Conservation (phyloP, 345 rosid species). For the Salix brachista region DNA sequence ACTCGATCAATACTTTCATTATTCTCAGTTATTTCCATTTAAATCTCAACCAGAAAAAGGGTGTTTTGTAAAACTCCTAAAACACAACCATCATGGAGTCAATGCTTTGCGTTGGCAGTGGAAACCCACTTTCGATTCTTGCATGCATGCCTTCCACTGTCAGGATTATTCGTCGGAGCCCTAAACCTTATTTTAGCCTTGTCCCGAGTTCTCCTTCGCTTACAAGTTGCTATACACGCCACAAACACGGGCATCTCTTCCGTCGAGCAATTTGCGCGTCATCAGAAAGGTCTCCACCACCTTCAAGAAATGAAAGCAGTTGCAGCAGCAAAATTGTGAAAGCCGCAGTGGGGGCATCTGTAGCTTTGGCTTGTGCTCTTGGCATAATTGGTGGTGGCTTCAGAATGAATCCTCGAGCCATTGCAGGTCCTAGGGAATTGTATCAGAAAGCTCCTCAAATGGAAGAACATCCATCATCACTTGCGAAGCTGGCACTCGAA, state of each 20-base stretch:
- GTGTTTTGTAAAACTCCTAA: not conserved
- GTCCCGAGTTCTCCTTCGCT: conserved; percentile 8
- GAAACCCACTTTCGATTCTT: conserved; percentile 13
- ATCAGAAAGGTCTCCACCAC: conserved; percentile 13
- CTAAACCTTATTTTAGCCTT: conserved; percentile 14
- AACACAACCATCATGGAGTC: conserved; percentile 29
- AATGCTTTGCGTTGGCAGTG: conserved; percentile 28
- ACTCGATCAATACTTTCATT: not conserved
- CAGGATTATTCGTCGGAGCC: conserved; percentile 8
- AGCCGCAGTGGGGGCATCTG: conserved; percentile 33
- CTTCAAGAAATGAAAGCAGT: conserved; percentile 20
- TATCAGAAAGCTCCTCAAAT: conserved; percentile 37
- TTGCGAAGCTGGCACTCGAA: conserved; percentile 41
- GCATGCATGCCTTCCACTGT: conserved; percentile 9
- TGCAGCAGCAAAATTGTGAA: not conserved
- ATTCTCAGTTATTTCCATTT: not conserved
- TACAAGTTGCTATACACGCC: not conserved
- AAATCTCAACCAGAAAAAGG: not conserved
- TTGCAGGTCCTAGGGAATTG: conserved; percentile 40
- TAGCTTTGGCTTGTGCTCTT: conserved; percentile 49
- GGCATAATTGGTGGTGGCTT: conserved; percentile 34
- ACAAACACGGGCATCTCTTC: conserved; percentile 5
- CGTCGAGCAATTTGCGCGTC: conserved; percentile 14
- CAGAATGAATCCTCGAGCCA: conserved; percentile 35
- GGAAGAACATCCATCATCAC: conserved; percentile 19